Base-by-base conservation (phyloP, 371 early-diverging fungal species). In the Apophysomyces elegans region DNA sequence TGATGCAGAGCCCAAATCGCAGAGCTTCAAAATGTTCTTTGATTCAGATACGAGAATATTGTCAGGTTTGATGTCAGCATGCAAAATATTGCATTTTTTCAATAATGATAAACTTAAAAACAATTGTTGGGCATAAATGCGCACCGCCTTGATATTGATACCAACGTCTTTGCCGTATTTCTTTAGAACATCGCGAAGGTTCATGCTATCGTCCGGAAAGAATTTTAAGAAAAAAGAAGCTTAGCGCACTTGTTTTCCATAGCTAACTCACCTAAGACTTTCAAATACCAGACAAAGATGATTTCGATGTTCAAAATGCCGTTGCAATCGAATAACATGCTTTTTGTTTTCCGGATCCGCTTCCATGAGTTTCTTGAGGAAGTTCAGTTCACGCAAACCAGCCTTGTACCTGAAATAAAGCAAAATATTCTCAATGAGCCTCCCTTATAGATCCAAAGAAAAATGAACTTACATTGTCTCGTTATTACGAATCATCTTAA, bases 61-160 rank as follows among this genome's bases (percentile, higher is more conserved):
- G 76, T 99, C 99, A 1, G 99, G 99, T 68, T 99, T 99, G 77
- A 99, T 94, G 78, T 99, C 99, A 56, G 97, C 95, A 75, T 99
- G 99, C n/a, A 98, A 66, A 4, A 99, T 85, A 32, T 84, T 84
- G 75, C 91, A 91, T 71, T 90, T 89, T 64, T 90, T 88, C 54
- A 99, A 79, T 35, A 95, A 77, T 11, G 92, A 90, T 44, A 99
- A 81, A 12, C 96, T 88, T 63, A 93, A 69, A 61, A 99, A 91
- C 43, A 99, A 79, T 63, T 99, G 99, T 47, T 92, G 93, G 9
- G 95, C 94, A 73, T 96, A 97, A 16, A 91, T 78, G 37, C 93
- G 88, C 16, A 98, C 96, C 0, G 98, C 96, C 68, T 91, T 90
- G 74, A 98, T 89, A 70, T 91, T 93, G 58, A 98, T 86, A 12